Conservation (phyloP, 2,329 filamentous ascomycete genomes). For the Cercospora sesami region DNA sequence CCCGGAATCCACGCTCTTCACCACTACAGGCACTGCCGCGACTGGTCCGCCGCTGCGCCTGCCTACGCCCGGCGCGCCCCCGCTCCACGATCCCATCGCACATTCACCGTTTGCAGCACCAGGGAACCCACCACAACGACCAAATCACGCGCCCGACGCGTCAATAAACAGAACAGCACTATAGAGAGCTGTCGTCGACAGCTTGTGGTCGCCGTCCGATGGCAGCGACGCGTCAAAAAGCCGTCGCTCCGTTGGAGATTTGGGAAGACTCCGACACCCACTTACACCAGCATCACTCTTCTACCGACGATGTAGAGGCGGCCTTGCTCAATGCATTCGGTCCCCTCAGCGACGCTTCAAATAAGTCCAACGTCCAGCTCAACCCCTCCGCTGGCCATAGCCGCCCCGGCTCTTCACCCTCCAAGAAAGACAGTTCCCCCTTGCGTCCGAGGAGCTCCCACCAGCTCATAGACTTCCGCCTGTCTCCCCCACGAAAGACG, state of each 20-base stretch:
- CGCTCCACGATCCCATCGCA: conserved; percentile 10
- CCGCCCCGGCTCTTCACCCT: conserved; percentile 65
- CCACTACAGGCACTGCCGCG: neutral
- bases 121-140: conserved; percentile 17
- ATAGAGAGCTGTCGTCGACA: conserved; percentile 2
- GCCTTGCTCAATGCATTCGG: conserved; percentile 52
- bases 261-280: conserved; percentile 55
- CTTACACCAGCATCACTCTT: conserved; percentile 31
- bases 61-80: neutral
- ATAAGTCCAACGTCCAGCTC: conserved; percentile 65
- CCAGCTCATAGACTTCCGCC: conserved; percentile 66
- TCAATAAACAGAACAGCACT: conserved; percentile 10
- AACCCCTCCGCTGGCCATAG: conserved; percentile 56
- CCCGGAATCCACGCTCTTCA: neutral
- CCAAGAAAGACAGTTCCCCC: conserved; percentile 64
- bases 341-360: conserved; percentile 48
- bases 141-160: conserved; percentile 18
- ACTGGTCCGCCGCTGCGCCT: conserved; percentile 10
- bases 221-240: conserved; percentile 54
- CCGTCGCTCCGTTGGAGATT: conserved; percentile 55
- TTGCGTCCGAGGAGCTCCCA: conserved; percentile 61
- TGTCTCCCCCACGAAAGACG: conserved; percentile 62
- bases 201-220: conserved; percentile 19
- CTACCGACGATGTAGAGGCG: conserved; percentile 52
- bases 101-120: conserved; percentile 15